Base-by-base conservation (phyloP, 2,329 filamentous ascomycete species). In the Bimuria novae-zelandiae region DNA sequence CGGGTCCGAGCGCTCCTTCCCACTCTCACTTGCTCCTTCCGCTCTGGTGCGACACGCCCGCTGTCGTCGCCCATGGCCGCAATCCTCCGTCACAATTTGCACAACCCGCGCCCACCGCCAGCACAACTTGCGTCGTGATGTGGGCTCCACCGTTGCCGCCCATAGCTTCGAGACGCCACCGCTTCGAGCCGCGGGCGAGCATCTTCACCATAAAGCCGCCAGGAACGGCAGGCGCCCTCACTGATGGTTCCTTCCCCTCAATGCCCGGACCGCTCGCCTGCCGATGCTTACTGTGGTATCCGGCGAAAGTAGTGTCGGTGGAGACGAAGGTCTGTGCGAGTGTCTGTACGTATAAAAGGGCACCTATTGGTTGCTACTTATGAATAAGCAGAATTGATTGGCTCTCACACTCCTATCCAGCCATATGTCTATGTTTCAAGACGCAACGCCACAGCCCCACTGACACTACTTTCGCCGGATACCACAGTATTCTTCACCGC, bases 41-140 rank as follows among this genome's bases (percentile, higher is more conserved):
- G 55, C 55, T 51, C 54, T 62, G 52, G 60, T 66, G 64, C 61
- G 62, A 65, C 64, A 56, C 47, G 37, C 43, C 53, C 51, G 25
- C 53, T 49, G 25, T 45, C 49, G 33, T 22, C 44, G 39, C 45
- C 25, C 51, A 43, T 42, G 25, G 35, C 42, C 33, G 8, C 17
- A 29, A 19, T 27, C 49, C 19, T 27, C 35, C 52, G 36, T 43
- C 53, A 42, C 30, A 51, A 52, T 54, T 46, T 49, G 37, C 52
- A 47, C 46, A 30, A 30, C 10, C 17, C 40, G 1, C 44, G 22
- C 36, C 5, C 36, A 17, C 22, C 16, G 5, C 32, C 43, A 23
- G 29, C 17, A 12, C 30, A 14, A 43, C 41, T 12, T 16, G n/a
- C 27, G 2, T 19, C 42, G 7, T 22, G 30, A 55, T 19, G 33